Conservation (phyloP, 108 stramenopile species). For the Asterionellopsis glacialis region DNA sequence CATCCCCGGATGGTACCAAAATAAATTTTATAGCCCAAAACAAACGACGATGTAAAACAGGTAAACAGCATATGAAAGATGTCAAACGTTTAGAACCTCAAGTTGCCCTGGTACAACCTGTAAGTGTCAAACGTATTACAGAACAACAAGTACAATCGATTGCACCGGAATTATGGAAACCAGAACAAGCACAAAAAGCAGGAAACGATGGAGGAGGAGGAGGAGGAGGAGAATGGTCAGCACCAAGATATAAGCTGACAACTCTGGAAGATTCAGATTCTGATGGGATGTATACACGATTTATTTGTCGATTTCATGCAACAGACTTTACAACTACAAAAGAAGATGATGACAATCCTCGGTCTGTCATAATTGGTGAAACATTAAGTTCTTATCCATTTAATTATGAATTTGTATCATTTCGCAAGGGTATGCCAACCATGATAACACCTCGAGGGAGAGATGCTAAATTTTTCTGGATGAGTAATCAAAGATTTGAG, state of each 20-base stretch:
- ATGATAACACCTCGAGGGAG: slow-evolving; percentile 52
- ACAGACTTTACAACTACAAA: neutral
- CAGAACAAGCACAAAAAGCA: neutral
- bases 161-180: slow-evolving; percentile 53
- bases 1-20: slow-evolving; percentile 30
- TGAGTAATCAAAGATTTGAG: slow-evolving; percentile 33
- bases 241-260: slow-evolving; percentile 46
- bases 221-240: slow-evolving; percentile 3
- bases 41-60: slow-evolving; percentile 68
- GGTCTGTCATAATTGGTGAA: slow-evolving; percentile 34
- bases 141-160: slow-evolving; percentile 24
- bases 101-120: slow-evolving; percentile 61
- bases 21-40: slow-evolving; percentile 80
- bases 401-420: slow-evolving; percentile 68
- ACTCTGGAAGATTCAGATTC: slow-evolving; percentile 45
- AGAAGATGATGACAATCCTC: slow-evolving; percentile 8
- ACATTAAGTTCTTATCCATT: slow-evolving; percentile 52
- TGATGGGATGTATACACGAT: slow-evolving; percentile 56
- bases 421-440: slow-evolving; percentile 46
- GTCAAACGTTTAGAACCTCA: slow-evolving; percentile 60
- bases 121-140: slow-evolving; percentile 45
- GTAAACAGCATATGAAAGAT: slow-evolving; percentile 27
- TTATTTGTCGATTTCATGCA: slow-evolving; percentile 67
- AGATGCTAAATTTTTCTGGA: slow-evolving; percentile 18
- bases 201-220: slow-evolving; percentile 2